phyloP scores from a whole-genome alignment of 2,329 filamentous ascomycete genomes.

The Paramyrothecium sp. region DNA sequence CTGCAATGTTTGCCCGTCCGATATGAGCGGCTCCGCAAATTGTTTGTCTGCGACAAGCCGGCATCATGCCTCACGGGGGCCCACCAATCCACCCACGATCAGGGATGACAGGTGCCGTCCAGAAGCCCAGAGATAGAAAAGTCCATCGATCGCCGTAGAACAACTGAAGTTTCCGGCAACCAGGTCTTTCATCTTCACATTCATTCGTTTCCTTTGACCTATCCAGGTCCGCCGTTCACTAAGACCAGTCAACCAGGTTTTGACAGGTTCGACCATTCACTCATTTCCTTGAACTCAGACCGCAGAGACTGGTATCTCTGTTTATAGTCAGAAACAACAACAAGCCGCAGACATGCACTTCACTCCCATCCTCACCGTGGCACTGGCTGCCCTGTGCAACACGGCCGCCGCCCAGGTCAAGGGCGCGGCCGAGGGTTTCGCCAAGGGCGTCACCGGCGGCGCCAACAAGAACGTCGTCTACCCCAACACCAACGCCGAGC shows the following conservation, averaged over 20 bases:
- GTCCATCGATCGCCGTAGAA: not conserved
- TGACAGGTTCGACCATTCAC: not conserved
- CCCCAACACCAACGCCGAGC: constrained; percentile 51
- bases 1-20: not conserved
- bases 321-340: not conserved
- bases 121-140: not conserved
- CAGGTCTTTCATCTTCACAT: not conserved
- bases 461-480: constrained; percentile 52
- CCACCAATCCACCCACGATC: not conserved
- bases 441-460: constrained; percentile 57
- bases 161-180: not conserved
- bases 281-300: not conserved
- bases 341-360: not conserved
- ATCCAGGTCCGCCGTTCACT: not conserved
- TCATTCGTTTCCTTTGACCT: not conserved
- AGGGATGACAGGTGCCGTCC: not conserved
- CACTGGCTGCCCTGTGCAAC: not conserved
- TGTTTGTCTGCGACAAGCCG: not conserved
- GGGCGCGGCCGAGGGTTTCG: constrained; percentile 41
- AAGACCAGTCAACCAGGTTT: not conserved
- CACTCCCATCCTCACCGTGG: not conserved
- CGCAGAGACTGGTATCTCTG: not conserved
- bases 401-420: constrained; percentile 25
- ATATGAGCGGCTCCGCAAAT: not conserved
- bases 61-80: not conserved